Conservation (phyloP, 352 stramenopile genomes). For the Phytopythium oedochilum region DNA sequence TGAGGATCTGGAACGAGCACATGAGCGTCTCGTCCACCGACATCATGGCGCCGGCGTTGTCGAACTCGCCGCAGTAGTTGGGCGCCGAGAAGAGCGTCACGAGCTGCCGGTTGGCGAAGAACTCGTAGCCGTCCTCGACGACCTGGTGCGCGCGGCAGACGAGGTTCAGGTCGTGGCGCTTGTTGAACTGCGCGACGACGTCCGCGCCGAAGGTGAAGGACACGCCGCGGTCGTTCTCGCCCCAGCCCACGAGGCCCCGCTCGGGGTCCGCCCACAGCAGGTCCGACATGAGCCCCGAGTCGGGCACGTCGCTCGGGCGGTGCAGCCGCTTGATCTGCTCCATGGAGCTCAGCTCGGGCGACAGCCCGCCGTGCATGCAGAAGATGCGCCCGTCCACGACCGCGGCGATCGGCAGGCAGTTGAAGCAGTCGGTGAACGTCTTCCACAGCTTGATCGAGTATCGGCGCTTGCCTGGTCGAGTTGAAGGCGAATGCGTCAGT, state of each 20-base stretch:
- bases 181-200: constrained; percentile 97
- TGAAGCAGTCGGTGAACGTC: constrained; percentile 94
- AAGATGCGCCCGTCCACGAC: constrained; percentile 99
- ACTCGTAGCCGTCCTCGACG: constrained; percentile 80
- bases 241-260: constrained; percentile 98
- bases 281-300: constrained; percentile 95
- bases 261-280: constrained; percentile 99
- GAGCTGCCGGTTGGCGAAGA: constrained; percentile 9
- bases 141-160: constrained; percentile 96
- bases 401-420: constrained; percentile 93
- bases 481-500: not conserved
- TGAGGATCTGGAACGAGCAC: constrained; percentile 70
- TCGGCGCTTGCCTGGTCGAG: constrained; percentile 73
- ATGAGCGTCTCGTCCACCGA: constrained; percentile 69
- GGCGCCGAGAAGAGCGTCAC: constrained; percentile 8
- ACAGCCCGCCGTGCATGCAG: constrained; percentile 98
- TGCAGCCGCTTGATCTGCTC: constrained; percentile 95
- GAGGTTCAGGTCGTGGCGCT: constrained; percentile 96
- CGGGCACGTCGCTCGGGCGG: constrained; percentile 86
- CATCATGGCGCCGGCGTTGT: constrained; percentile 84
- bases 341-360: constrained; percentile 91
- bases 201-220: constrained; percentile 98
- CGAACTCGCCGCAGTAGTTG: constrained; percentile 15
- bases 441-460: constrained; percentile 99
- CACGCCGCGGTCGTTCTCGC: constrained; percentile 97